These are phyloP conservation scores for Nigrograna mackinnonii DNA, from an alignment of 2,329 filamentous ascomycete genomes.

Conservation along the genomic window DNA sequence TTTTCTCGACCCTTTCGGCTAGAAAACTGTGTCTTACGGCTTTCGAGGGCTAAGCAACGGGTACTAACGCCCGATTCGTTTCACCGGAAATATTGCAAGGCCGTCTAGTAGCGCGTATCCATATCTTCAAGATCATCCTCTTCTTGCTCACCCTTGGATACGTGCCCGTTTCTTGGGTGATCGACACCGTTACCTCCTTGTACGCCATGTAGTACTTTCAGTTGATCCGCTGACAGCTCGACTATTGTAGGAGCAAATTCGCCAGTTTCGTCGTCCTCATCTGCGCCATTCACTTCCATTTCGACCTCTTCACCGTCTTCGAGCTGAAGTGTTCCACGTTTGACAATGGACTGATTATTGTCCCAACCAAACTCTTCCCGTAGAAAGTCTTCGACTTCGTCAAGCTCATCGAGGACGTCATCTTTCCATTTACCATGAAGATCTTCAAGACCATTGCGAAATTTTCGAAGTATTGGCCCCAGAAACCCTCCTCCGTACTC, in stretches of 20 bases:
- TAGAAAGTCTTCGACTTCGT: conserved; percentile 59
- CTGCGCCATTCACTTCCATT: conserved; percentile 57
- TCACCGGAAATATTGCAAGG: conserved; percentile 9
- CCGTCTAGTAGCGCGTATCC: conserved; percentile 40
- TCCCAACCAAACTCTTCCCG: conserved; percentile 62
- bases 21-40: conserved; percentile 1
- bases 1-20: no score
- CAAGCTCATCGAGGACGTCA: conserved; percentile 57
- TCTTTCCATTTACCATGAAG: conserved; percentile 44
- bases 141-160: conserved; percentile 34
- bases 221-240: conserved; percentile 52
- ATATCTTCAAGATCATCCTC: conserved; percentile 44
- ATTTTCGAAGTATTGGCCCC: conserved; percentile 55
- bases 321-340: conserved; percentile 61
- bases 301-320: conserved; percentile 68
- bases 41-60: background rate
- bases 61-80: conserved; percentile 8
- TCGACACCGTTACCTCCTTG: conserved; percentile 19
- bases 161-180: conserved; percentile 16
- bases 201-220: conserved; percentile 37
- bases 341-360: conserved; percentile 57
- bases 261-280: conserved; percentile 66
- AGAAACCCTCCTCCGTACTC: conserved; percentile 58
- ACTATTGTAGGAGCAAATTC: conserved; percentile 68
- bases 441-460: conserved; percentile 56